Conservation (phyloP, 2,329 filamentous ascomycete species). For the Ophiostoma australiae region DNA sequence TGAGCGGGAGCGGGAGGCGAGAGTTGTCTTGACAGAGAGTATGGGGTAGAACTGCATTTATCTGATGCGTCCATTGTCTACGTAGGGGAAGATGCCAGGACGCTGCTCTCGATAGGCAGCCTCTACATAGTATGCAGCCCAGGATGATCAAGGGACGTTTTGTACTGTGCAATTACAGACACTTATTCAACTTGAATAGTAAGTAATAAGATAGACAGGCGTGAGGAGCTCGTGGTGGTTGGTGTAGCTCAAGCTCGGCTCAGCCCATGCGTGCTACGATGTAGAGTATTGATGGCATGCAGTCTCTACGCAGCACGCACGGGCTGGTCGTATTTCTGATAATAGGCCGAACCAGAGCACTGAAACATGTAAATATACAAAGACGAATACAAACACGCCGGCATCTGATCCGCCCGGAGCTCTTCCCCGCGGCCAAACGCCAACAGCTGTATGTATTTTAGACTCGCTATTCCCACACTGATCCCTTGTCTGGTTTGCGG, state of each 20-base stretch:
- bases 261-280: no score
- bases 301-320: no score
- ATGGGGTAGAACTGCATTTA: background rate
- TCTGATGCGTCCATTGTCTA: background rate
- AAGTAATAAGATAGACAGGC: background rate
- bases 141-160: no score
- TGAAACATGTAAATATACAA: background rate
- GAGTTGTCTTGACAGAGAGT: background rate
- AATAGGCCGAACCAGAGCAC: background rate
- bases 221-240: background rate
- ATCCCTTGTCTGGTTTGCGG: background rate
- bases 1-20: background rate
- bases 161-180: no score
- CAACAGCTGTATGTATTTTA: background rate
- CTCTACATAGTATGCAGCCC: no score
- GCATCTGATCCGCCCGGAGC: conserved; percentile 18
- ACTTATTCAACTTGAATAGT: no score
- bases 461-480: background rate
- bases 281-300: no score
- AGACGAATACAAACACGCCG: background rate
- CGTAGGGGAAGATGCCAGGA: background rate
- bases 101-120: no score
- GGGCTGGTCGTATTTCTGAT: background rate
- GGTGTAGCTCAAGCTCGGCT: no score
- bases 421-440: conserved; percentile 20